These are phyloP conservation scores for Besnoitia besnoiti DNA, from an alignment of 169 alveolate species.

Conservation along the genomic window DNA sequence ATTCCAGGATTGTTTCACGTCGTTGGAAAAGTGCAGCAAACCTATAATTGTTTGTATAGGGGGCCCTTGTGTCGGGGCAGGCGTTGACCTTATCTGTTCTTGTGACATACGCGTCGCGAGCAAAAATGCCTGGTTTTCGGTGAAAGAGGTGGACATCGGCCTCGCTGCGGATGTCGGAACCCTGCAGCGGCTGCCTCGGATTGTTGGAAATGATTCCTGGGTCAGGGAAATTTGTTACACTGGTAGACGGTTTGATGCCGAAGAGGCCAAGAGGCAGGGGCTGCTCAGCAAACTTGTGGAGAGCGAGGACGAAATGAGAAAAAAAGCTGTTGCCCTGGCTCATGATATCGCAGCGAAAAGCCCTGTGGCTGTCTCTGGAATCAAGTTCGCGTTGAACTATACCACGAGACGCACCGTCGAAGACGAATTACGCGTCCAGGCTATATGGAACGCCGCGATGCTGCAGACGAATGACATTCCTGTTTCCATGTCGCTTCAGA, in stretches of 20 bases:
- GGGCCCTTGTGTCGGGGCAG: conserved; percentile 81
- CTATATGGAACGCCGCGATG: conserved; percentile 2
- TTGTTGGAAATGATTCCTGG: conserved; percentile 72
- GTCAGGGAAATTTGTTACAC: conserved; percentile 79
- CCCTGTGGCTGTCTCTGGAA: not conserved
- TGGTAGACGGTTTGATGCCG: conserved; percentile 75
- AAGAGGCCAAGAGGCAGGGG: conserved; percentile 76
- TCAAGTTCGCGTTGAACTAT: not conserved
- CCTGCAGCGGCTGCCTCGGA: conserved; percentile 75
- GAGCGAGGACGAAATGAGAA: not conserved
- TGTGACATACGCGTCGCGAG: conserved; percentile 79
- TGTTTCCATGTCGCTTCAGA: not conserved
- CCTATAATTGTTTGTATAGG: conserved; percentile 80
- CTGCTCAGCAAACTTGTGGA: conserved; percentile 44
- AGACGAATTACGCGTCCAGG: not conserved
- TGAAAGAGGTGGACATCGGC: conserved; percentile 79
- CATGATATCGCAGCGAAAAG: not conserved
- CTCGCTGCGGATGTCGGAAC: conserved; percentile 82
- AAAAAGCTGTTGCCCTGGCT: not conserved
- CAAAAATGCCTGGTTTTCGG: conserved; percentile 74
- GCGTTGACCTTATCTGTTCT: conserved; percentile 75
- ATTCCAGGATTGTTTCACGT: not conserved
- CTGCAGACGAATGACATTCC: conserved; percentile 3
- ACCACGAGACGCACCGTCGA: not conserved
- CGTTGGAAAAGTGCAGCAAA: conserved; percentile 70